Percentiles rank a stretch among this genome's conserved stretches.
Conservation (phyloP, 1,284 basidiomycete species). For the Melampsora medusae region DNA sequence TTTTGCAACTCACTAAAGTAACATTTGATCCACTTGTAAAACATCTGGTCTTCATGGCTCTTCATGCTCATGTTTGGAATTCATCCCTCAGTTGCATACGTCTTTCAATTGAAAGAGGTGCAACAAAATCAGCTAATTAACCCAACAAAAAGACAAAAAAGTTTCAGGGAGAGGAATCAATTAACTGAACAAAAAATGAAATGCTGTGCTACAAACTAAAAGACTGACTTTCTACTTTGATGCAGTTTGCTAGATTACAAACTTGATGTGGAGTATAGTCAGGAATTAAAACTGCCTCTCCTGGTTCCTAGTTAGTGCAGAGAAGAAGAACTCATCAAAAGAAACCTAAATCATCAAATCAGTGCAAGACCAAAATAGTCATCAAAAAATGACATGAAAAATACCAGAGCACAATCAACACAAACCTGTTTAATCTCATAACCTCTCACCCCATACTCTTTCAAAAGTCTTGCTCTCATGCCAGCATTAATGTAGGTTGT, state of each 20-base stretch:
- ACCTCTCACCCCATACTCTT: conserved; percentile 48
- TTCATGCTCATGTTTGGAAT: conserved; percentile 20
- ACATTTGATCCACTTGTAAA: conserved; percentile 32
- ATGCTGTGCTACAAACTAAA: neutral
- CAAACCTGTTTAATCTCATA: conserved; percentile 49
- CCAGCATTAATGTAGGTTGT: conserved; percentile 49
- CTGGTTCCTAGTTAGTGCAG: no score
- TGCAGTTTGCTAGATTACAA: conserved; percentile 52
- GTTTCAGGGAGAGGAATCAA: no score
- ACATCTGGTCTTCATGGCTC: conserved; percentile 22
- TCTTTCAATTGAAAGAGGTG: conserved; percentile 30
- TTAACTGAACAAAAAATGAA: neutral
- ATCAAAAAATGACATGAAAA: neutral
- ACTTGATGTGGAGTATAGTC: conserved; percentile 53
- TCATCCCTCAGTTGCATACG: conserved; percentile 34
- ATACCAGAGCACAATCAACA: no score
- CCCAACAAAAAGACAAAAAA: neutral
- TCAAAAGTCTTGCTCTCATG: conserved; percentile 48
- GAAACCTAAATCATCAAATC: no score
- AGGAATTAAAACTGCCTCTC: conserved; percentile 46
- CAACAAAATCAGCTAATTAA: conserved; percentile 39
- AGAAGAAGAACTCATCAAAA: no score
- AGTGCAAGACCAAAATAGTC: no score
- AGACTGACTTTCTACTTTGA: conserved; percentile 49
- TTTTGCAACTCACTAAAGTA: conserved; percentile 19